These are phyloP conservation scores for Penicillium herquei DNA, from an alignment of 495 filamentous ascomycete genomes.

Conservation along the genomic window DNA sequence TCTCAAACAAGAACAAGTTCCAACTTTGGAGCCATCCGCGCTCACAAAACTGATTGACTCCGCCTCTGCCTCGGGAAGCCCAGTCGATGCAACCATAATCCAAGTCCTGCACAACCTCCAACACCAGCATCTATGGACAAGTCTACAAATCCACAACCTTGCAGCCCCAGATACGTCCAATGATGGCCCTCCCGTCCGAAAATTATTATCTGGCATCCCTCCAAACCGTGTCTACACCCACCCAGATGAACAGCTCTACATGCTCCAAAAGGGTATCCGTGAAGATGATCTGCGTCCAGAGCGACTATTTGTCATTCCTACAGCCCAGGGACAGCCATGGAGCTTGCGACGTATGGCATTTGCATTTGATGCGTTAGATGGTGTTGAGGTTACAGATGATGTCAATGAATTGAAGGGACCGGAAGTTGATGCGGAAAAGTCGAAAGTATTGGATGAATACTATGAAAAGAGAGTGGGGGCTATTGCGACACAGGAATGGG, in stretches of 20 bases:
- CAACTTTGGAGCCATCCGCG: constrained; percentile 25
- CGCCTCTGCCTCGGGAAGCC: constrained; percentile 21
- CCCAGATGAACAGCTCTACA: constrained; percentile 84
- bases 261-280: constrained; percentile 56
- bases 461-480: constrained; percentile 37
- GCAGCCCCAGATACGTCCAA: not conserved
- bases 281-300: constrained; percentile 54
- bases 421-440: constrained; percentile 23
- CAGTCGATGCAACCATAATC: constrained; percentile 53
- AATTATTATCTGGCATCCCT: constrained; percentile 83
- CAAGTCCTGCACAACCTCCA: constrained; percentile 78
- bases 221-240: constrained; percentile 84
- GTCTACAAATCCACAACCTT: constrained; percentile 58
- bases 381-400: constrained; percentile 10
- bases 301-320: constrained; percentile 85
- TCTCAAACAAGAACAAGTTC: constrained; percentile 6
- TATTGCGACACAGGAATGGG: constrained; percentile 35
- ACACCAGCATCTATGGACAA: constrained; percentile 85
- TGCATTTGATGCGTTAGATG: constrained; percentile 73
- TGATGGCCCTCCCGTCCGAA: constrained; percentile 32
- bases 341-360: constrained; percentile 69
- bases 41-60: constrained; percentile 35
- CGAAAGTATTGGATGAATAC: constrained; percentile 34
- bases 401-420: constrained; percentile 24
- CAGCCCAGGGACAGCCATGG: constrained; percentile 79